phyloP scores from a whole-genome alignment of 352 stramenopile species.

The Globisporangium paroecandrum region DNA sequence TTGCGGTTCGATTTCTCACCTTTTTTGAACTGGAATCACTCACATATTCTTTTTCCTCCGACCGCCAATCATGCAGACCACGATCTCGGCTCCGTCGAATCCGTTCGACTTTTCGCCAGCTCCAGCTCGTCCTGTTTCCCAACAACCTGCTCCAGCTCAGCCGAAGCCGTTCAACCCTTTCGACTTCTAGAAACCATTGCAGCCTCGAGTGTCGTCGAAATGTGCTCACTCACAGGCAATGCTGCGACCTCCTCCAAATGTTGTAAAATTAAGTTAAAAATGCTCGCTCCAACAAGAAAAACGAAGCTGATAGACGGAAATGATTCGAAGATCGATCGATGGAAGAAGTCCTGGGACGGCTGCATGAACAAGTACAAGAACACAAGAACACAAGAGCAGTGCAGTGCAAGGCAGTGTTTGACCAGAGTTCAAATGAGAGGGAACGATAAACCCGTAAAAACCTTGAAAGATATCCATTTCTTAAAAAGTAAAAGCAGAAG shows the following conservation, averaged over 20 bases:
- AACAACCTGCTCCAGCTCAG: conserved; percentile 4
- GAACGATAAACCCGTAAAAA: background rate
- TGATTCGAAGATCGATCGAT: background rate
- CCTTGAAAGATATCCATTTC: conserved; percentile 8
- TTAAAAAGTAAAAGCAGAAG: background rate
- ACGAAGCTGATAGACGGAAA: background rate
- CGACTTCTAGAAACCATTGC: conserved; percentile 28
- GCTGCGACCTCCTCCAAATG: background rate
- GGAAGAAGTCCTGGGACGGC: no score
- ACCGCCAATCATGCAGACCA: conserved; percentile 11
- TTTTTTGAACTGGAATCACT: background rate
- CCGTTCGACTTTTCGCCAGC: conserved; percentile 28
- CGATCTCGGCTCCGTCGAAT: conserved; percentile 27
- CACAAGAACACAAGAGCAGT: no score
- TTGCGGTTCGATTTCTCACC: background rate
- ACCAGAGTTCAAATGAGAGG: no score
- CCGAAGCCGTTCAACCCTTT: conserved; percentile 50
- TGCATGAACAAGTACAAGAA: no score
- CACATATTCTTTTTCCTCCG: background rate
- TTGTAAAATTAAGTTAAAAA: conserved; percentile 2
- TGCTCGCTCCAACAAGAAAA: background rate
- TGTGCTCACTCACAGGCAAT: background rate
- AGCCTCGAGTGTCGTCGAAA: background rate
- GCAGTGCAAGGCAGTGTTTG: no score
- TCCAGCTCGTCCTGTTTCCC: background rate